Evolutionary conservation across 225 moss, liverwort and hornwort genomes (phyloP).

Genomic region (Physcomitrellopsis africana): DNA sequence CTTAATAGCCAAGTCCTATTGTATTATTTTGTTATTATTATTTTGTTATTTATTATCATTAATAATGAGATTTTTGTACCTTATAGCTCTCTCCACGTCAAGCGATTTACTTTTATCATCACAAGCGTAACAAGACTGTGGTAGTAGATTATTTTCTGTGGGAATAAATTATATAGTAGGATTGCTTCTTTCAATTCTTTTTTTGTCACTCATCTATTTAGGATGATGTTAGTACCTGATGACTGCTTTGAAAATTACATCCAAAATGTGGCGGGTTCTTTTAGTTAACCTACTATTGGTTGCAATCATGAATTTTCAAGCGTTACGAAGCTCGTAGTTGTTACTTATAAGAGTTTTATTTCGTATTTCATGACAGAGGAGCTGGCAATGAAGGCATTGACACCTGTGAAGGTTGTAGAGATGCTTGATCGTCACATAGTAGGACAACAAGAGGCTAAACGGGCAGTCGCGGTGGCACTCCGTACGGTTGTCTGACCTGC

Average conservation of each 20-base stretch:
- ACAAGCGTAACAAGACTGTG: conserved; percentile 1
- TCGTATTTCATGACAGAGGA: conserved; percentile 60
- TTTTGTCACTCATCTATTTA: neutral
- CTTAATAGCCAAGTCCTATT: too few relatives aligned
- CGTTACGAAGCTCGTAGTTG: neutral
- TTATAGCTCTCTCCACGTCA: neutral
- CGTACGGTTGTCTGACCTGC: conserved; percentile 95
- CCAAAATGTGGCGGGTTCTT: neutral
- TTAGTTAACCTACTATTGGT: neutral
- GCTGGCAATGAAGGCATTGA: conserved; percentile 69
- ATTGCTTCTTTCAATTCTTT: neutral
- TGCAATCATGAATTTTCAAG: neutral
- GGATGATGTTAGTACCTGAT: neutral
- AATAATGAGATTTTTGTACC: too few relatives aligned
- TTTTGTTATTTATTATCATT: too few relatives aligned
- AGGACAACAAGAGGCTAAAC: conserved; percentile 90
- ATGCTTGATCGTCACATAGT: conserved; percentile 87
- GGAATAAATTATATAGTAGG: neutral
- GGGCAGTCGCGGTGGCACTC: conserved; percentile 92
- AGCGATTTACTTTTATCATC: neutral
- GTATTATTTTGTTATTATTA: too few relatives aligned
- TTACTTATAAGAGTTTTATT: conserved; percentile 16
- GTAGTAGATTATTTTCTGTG: neutral
- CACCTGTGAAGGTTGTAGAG: conserved; percentile 88
- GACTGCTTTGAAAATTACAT: neutral